Evolutionary conservation across 139 green algal genomes (phyloP).

Genomic region (Chlorokybus atmophyticus): DNA sequence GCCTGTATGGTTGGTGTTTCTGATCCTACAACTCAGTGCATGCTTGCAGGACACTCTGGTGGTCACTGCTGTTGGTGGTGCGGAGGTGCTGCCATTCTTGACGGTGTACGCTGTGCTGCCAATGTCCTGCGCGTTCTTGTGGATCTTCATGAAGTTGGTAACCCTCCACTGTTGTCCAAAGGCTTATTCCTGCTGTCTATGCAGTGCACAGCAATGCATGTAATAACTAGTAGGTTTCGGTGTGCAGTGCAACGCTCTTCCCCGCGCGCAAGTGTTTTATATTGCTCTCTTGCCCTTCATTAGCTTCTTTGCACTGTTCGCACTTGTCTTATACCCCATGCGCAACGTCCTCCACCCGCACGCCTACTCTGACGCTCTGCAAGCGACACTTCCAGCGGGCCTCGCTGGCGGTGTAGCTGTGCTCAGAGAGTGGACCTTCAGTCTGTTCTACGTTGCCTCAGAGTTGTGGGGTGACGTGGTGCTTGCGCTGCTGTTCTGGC

Average conservation of each 20-base stretch:
- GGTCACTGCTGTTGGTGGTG: constrained; percentile 73
- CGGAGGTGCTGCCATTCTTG: constrained; percentile 93
- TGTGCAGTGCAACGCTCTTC: constrained; percentile 72
- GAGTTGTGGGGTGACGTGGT: constrained; percentile 95
- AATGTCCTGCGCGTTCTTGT: constrained; percentile 63
- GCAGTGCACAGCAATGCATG: too few relatives aligned
- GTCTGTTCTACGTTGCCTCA: constrained; percentile 94
- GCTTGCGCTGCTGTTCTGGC: constrained; percentile 94
- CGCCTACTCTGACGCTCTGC: constrained; percentile 52
- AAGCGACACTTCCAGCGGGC: constrained; percentile 45
- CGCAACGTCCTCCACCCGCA: constrained; percentile 74
- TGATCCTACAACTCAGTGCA: neutral
- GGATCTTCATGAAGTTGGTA: constrained; percentile 74
- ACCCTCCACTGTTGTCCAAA: too few relatives aligned
- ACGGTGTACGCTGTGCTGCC: constrained; percentile 9
- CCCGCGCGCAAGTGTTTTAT: constrained; percentile 80
- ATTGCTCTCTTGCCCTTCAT: constrained; percentile 92
- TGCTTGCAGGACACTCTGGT: constrained; percentile 77
- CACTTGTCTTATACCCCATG: constrained; percentile 72
- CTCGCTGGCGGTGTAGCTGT: constrained; percentile 87
- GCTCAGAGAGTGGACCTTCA: constrained; percentile 92
- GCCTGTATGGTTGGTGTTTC: neutral
- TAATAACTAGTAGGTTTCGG: too few relatives aligned
- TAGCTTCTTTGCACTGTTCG: constrained; percentile 83
- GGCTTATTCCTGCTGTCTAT: too few relatives aligned